Base-by-base conservation (phyloP, 441 rosid genomes). In the Viola pubescens region DNA sequence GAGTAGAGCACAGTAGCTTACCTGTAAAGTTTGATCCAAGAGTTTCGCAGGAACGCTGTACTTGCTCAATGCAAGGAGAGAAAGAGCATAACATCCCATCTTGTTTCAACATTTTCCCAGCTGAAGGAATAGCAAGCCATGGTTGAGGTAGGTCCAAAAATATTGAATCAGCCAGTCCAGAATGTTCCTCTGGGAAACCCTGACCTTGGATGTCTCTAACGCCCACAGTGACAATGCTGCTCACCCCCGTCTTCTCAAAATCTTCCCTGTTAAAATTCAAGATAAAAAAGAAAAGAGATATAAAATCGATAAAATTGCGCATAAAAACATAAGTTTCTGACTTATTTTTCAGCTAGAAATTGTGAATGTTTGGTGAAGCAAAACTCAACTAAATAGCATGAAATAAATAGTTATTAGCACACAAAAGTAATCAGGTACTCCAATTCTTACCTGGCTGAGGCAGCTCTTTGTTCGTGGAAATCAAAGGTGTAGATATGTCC, bases 11-110 rank as follows among this genome's bases (percentile, higher is more conserved):
- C 37, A 37, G 47, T 11, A 59, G 50, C 56, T 67, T 70, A 82
- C 98, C 95, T 7, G 87, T 82, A 75, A 89, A 91, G 59, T 79
- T 68, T 64, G 76, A 73, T 66, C 65, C 72, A 37, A 84, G 87
- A 64, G 81, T 78, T 76, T 92, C 95, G 66, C 90, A 87, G 9
- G 90, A 71, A 43, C 82, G 89, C 53, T 92, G 95, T 58, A 84
- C 96, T 84, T 89, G 90, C 73, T 87, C 98, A 46, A 87, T 87
- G 73, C 97, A 89, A 9, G 97, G 97, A 10, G 95, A 89, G 81
- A 92, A 92, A 26, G 95, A 87, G 70, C 97, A 92, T 47, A 89
- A 40, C 51, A 81, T 60, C 52, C 87, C 94, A 67, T 89, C 94
- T 61, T 77, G 82, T 77, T 82, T 91, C 74, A 91, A 71, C 91